Conservation (phyloP, 768 basidiomycete genomes). For the Coprinopsis marcescibilis region DNA sequence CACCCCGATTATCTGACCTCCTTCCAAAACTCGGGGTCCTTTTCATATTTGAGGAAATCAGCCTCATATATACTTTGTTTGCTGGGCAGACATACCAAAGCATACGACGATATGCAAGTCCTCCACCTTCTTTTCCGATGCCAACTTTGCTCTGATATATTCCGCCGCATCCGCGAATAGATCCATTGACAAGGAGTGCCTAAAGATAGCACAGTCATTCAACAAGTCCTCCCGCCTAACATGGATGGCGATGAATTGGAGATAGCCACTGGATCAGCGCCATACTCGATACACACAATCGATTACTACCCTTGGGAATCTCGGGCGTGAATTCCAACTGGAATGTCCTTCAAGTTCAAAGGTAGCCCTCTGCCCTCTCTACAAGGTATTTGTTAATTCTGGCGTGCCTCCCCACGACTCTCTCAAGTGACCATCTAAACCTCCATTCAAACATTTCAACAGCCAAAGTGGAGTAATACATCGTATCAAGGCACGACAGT, state of each 20-base stretch:
- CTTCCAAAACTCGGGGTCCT: constrained; percentile 36
- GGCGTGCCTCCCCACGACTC: constrained; percentile 5
- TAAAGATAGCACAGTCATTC: constrained; percentile 10
- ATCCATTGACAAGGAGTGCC: constrained; percentile 24
- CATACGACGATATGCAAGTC: constrained; percentile 36
- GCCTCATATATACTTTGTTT: not conserved
- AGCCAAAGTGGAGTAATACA: constrained; percentile 6
- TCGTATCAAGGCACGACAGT: constrained; percentile 9
- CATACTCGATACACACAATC: too few relatives aligned
- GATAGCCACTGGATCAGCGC: not conserved
- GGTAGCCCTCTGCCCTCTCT: constrained; percentile 5
- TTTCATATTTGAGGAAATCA: constrained; percentile 32
- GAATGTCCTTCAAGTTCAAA: constrained; percentile 8
- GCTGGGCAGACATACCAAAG: constrained; percentile 23
- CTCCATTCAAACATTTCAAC: constrained; percentile 9
- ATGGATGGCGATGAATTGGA: constrained; percentile 33
- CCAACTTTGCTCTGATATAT: constrained; percentile 31
- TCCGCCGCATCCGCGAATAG: constrained; percentile 29
- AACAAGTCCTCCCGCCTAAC: constrained; percentile 36
- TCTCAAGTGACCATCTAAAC: constrained; percentile 9
- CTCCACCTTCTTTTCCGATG: constrained; percentile 22
- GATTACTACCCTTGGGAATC: constrained; percentile 1
- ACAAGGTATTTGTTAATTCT: constrained; percentile 7
- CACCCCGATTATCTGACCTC: constrained; percentile 35
- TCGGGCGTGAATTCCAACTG: constrained; percentile 2